A percentile compares a stretch with the other conserved stretches of the same genome.
These are phyloP conservation scores for Debaryomyces robertsiae DNA, from an alignment of 1,139 yeast species.

Conservation along the genomic window DNA sequence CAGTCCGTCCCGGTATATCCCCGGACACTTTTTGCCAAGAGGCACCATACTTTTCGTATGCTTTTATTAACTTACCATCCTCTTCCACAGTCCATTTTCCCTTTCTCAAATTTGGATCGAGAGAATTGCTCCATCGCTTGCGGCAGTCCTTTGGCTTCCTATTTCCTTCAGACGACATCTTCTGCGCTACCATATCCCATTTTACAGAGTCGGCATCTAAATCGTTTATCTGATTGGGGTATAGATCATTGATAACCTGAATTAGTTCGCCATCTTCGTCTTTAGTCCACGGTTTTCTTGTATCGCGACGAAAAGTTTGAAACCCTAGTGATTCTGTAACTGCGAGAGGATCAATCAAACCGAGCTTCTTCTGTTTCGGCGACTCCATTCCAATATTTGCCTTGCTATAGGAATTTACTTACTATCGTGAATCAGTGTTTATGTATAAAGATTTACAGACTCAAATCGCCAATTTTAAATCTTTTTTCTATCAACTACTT, in stretches of 20 bases:
- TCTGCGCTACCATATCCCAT: conserved; percentile 70
- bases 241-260: conserved; percentile 34
- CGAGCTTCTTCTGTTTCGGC: conserved; percentile 19
- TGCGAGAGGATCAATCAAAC: conserved; percentile 63
- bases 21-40: conserved; percentile 84
- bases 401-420: conserved; percentile 1
- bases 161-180: conserved; percentile 33
- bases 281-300: conserved; percentile 68
- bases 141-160: conserved; percentile 71
- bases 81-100: conserved; percentile 92
- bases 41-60: conserved; percentile 71
- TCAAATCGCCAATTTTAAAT: not conserved
- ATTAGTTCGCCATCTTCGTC: conserved; percentile 60
- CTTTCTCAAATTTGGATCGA: conserved; percentile 78
- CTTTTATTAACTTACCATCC: conserved; percentile 64
- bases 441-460: conserved; percentile 5
- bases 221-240: conserved; percentile 23
- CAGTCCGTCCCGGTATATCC: conserved; percentile 81
- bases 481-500: not conserved
- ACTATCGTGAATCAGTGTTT: conserved; percentile 4
- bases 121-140: conserved; percentile 75
- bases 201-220: conserved; percentile 43
- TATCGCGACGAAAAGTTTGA: conserved; percentile 65
- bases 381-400: conserved; percentile 8
- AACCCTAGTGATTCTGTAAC: conserved; percentile 76